phyloP scores from a whole-genome alignment of 257 asterid genomes.

The Fraxinus quadrangulata region DNA sequence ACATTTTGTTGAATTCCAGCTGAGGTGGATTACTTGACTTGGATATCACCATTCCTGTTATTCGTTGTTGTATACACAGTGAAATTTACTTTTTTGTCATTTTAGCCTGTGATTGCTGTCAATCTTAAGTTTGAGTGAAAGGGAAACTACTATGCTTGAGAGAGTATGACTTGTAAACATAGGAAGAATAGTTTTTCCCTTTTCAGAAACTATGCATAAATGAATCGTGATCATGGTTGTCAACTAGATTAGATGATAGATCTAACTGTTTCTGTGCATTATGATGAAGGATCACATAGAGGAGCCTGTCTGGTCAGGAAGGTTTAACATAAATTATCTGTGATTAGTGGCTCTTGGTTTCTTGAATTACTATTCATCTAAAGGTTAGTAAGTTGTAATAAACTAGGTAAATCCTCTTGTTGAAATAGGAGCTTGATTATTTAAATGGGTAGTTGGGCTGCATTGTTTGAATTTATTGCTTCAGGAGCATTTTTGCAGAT shows the following conservation, averaged over 20 bases:
- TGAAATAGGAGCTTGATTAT: neutral
- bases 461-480: neutral
- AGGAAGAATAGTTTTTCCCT: neutral
- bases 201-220: neutral
- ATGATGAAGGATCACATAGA: neutral
- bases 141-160: neutral
- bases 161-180: neutral
- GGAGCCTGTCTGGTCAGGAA: neutral
- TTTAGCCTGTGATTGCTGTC: neutral
- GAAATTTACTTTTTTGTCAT: neutral
- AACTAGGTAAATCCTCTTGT: neutral
- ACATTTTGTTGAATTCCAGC: neutral
- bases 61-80: neutral
- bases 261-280: neutral
- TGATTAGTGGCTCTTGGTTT: neutral
- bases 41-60: neutral
- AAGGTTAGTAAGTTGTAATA: neutral
- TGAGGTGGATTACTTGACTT: neutral
- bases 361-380: neutral
- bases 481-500: neutral
- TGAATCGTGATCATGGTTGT: neutral
- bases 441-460: neutral
- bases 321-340: neutral
- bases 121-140: neutral
- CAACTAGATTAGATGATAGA: neutral